A percentile compares a stretch with the other conserved stretches of the same genome.
Evolutionary conservation across 257 asterid genomes (phyloP).

Genomic region (Gentiana macrophylla): DNA sequence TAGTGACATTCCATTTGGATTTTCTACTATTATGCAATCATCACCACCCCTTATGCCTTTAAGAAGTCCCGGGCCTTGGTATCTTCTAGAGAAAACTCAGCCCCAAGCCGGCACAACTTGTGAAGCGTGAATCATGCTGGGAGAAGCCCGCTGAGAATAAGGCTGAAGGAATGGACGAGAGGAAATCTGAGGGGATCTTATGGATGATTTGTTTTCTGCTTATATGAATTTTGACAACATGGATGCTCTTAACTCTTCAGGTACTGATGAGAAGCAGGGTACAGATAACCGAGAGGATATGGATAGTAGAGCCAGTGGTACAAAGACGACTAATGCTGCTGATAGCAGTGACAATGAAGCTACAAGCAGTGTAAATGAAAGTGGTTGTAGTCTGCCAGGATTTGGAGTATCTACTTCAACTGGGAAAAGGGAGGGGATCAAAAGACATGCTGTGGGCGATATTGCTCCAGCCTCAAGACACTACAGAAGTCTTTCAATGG

Average conservation of each 20-base stretch:
- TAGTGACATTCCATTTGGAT: constrained; percentile 59
- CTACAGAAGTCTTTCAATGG: constrained; percentile 84
- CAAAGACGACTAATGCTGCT: constrained; percentile 32
- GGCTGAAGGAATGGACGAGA: constrained; percentile 65
- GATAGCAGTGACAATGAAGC: constrained; percentile 63
- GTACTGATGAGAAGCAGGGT: constrained; percentile 68
- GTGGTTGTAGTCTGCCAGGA: constrained; percentile 22
- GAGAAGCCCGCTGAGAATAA: constrained; percentile 46
- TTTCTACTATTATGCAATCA: constrained; percentile 39
- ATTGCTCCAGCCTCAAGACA: constrained; percentile 70
- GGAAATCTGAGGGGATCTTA: constrained; percentile 47
- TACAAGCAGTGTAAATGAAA: constrained; percentile 52
- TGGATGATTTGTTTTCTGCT: constrained; percentile 46
- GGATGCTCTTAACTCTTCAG: constrained; percentile 52
- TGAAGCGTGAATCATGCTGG: constrained; percentile 61
- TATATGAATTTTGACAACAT: constrained; percentile 52
- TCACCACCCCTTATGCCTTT: constrained; percentile 45
- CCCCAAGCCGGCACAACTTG: constrained; percentile 48
- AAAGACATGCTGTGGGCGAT: constrained; percentile 68
- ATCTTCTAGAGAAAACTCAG: constrained; percentile 28
- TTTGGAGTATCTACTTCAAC: constrained; percentile 19
- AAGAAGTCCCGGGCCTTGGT: constrained; percentile 42
- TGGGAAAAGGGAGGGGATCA: constrained; percentile 55
- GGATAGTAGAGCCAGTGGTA: constrained; percentile 74
- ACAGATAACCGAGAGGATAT: constrained; percentile 65